phyloP scores from a whole-genome alignment of 805 yeast genomes.

The Nakazawaea anatomiae region DNA sequence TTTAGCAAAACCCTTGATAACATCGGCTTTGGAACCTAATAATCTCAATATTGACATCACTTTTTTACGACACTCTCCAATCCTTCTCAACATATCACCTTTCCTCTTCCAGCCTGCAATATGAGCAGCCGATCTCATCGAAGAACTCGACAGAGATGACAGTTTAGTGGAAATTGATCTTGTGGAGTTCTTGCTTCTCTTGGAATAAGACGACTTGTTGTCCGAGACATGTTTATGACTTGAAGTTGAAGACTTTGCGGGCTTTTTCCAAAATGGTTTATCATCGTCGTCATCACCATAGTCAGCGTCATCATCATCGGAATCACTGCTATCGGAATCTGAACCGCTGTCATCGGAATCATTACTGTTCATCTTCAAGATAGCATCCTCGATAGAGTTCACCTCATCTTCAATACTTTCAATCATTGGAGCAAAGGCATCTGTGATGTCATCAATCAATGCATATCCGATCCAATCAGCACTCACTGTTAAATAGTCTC shows the following conservation, averaged over 20 bases:
- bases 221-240: slow-evolving; percentile 10
- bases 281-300: slow-evolving; percentile 28
- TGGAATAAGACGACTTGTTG: slow-evolving; percentile 15
- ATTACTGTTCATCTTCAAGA: slow-evolving; percentile 78
- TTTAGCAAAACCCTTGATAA: slow-evolving; percentile 92
- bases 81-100: slow-evolving; percentile 91
- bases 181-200: slow-evolving; percentile 15
- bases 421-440: slow-evolving; percentile 95
- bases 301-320: slow-evolving; percentile 22
- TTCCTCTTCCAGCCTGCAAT: slow-evolving; percentile 78
- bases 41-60: slow-evolving; percentile 87
- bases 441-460: slow-evolving; percentile 92
- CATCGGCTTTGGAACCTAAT: slow-evolving; percentile 92
- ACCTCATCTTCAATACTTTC: slow-evolving; percentile 93
- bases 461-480: slow-evolving; percentile 98
- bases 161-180: slow-evolving; percentile 12
- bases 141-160: slow-evolving; percentile 18
- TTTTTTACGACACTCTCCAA: slow-evolving; percentile 91
- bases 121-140: slow-evolving; percentile 31
- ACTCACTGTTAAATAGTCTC: slow-evolving; percentile 84
- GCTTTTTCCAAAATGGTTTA: slow-evolving; percentile 22
- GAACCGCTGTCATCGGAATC: slow-evolving; percentile 36
- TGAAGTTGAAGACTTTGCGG: slow-evolving; percentile 22
- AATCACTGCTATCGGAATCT: slow-evolving; percentile 27
- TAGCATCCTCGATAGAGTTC: slow-evolving; percentile 89